phyloP scores from a whole-genome alignment of 2,329 filamentous ascomycete genomes.

The Ilyonectria robusta region DNA sequence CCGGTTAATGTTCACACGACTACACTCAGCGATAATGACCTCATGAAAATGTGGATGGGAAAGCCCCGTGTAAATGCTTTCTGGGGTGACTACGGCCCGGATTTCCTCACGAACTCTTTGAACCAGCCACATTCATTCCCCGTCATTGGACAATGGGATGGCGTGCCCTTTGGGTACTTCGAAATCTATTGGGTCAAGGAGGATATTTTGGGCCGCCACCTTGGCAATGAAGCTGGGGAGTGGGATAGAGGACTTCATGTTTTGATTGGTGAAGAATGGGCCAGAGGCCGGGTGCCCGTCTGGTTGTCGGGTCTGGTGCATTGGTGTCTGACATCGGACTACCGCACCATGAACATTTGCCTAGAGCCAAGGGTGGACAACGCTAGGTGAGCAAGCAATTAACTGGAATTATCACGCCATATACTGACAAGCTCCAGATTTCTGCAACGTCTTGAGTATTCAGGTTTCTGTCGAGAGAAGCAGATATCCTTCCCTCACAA shows the following conservation, averaged over 20 bases:
- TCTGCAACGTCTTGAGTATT: constrained; percentile 74
- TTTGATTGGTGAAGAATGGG: constrained; percentile 92
- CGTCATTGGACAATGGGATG: constrained; percentile 93
- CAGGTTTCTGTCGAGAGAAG: constrained; percentile 88
- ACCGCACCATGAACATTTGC: constrained; percentile 85
- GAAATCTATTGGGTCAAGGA: constrained; percentile 99
- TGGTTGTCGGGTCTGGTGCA: constrained; percentile 94
- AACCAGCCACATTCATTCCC: constrained; percentile 85
- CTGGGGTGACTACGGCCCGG: constrained; percentile 79
- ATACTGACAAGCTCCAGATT: constrained; percentile 49
- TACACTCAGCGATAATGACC: constrained; percentile 65
- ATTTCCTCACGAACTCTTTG: constrained; percentile 78
- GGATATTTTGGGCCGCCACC: constrained; percentile 79
- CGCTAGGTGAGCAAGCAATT: constrained; percentile 73
- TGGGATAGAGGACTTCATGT: constrained; percentile 93
- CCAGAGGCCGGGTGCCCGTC: constrained; percentile 82
- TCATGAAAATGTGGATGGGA: constrained; percentile 91
- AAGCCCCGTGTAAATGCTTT: constrained; percentile 86
- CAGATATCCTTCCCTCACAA: constrained; percentile 94
- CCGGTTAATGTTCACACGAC: constrained; percentile 58
- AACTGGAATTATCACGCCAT: not conserved
- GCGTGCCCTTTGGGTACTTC: constrained; percentile 95
- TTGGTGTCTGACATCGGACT: constrained; percentile 83
- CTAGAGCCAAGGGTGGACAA: constrained; percentile 96
- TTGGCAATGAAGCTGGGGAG: constrained; percentile 77